Evolutionary conservation across 2,329 filamentous ascomycete species (phyloP).

Genomic region (Penicillium sp.): DNA sequence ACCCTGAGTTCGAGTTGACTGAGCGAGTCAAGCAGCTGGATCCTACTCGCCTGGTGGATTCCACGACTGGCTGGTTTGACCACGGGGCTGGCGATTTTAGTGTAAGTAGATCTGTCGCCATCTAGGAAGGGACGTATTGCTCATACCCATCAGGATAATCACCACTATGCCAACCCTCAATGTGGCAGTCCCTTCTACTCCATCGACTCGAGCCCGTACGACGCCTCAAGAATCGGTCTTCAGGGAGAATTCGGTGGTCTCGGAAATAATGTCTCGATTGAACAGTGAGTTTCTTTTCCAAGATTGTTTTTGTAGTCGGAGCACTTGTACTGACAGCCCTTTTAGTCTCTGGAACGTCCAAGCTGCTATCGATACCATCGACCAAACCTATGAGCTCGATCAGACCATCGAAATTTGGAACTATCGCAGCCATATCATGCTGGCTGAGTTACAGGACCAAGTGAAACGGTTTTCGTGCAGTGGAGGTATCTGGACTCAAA

Average conservation of each 20-base stretch:
- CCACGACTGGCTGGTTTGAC: constrained; percentile 68
- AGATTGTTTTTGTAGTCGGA: no score
- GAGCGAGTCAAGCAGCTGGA: constrained; percentile 61
- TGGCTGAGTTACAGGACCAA: constrained; percentile 54
- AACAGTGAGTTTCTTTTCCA: constrained; percentile 54
- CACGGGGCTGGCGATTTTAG: constrained; percentile 69
- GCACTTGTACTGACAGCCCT: constrained; percentile 1
- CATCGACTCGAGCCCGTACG: constrained; percentile 58
- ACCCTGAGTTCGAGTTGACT: constrained; percentile 62
- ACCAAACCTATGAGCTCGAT: constrained; percentile 70
- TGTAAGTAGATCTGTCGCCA: constrained; percentile 24
- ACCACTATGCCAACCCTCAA: constrained; percentile 72
- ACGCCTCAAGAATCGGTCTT: constrained; percentile 64
- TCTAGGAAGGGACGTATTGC: neutral
- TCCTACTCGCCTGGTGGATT: constrained; percentile 65
- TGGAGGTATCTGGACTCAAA: constrained; percentile 73
- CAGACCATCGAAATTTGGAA: constrained; percentile 64
- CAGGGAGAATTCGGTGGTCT: constrained; percentile 74
- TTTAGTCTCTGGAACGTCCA: constrained; percentile 66
- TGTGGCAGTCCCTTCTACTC: constrained; percentile 73
- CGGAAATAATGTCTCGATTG: constrained; percentile 65
- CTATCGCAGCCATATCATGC: constrained; percentile 62
- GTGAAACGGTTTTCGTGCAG: constrained; percentile 63
- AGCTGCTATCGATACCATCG: constrained; percentile 61
- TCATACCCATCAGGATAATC: constrained; percentile 59